phyloP scores from a whole-genome alignment of 371 early-diverging fungal genomes.

The Saksenaea vasiformis region DNA sequence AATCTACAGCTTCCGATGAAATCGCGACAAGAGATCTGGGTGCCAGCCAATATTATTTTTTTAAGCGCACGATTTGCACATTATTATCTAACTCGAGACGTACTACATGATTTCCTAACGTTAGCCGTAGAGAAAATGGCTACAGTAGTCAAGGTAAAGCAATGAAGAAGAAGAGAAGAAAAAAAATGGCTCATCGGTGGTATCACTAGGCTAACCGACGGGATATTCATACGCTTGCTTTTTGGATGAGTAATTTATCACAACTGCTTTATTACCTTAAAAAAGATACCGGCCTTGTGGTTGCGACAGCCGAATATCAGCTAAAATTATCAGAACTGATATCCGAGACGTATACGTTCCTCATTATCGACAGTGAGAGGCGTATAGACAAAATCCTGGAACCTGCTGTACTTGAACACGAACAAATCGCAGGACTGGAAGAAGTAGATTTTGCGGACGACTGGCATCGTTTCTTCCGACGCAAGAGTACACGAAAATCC shows the following conservation, averaged over 20 bases:
- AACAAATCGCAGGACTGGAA: slow-evolving; percentile 70
- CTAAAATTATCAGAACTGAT: slow-evolving; percentile 71
- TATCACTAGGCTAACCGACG: slow-evolving; percentile 22
- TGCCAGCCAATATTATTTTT: slow-evolving; percentile 86
- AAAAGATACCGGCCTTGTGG: slow-evolving; percentile 74
- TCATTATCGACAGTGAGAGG: slow-evolving; percentile 63
- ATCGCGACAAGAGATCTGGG: slow-evolving; percentile 61
- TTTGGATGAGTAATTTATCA: slow-evolving; percentile 85
- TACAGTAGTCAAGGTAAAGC: slow-evolving; percentile 52
- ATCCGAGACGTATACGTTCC: slow-evolving; percentile 68
- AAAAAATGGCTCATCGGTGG: background rate
- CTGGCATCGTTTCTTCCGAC: slow-evolving; percentile 53
- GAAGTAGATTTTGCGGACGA: slow-evolving; percentile 70
- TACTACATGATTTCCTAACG: slow-evolving; percentile 68
- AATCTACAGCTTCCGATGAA: slow-evolving; percentile 58
- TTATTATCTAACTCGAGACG: slow-evolving; percentile 68
- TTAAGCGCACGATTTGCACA: slow-evolving; percentile 87
- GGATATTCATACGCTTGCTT: slow-evolving; percentile 57
- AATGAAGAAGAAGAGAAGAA: background rate
- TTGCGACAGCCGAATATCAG: slow-evolving; percentile 67
- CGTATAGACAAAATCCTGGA: slow-evolving; percentile 69
- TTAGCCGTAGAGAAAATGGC: slow-evolving; percentile 64
- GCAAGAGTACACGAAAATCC: slow-evolving; percentile 17
- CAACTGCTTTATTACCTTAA: slow-evolving; percentile 82
- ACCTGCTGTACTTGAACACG: slow-evolving; percentile 73